These are phyloP conservation scores for Nicotiana knightiana DNA, from an alignment of 257 asterid species.

Conservation along the genomic window DNA sequence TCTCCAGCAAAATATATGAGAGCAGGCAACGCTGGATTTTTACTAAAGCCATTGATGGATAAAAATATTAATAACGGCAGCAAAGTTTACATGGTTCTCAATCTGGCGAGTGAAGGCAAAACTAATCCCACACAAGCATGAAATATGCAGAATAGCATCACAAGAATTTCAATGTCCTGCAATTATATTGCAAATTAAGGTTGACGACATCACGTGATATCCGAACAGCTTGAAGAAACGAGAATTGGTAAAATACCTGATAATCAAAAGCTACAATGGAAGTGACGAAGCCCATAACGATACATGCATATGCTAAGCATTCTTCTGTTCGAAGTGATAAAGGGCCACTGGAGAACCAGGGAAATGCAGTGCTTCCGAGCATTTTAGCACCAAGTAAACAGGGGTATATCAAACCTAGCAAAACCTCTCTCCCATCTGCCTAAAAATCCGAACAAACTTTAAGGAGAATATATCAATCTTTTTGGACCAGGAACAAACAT, in stretches of 20 bases:
- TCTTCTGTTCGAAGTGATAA: constrained; percentile 66
- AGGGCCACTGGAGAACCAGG: constrained; percentile 67
- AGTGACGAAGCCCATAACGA: constrained; percentile 56
- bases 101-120: constrained; percentile 86
- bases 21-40: not conserved
- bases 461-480: constrained; percentile 4
- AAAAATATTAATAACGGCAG: not conserved
- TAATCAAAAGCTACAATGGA: constrained; percentile 77
- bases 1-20: not conserved
- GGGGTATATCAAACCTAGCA: constrained; percentile 79
- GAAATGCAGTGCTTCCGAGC: constrained; percentile 87
- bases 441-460: constrained; percentile 28
- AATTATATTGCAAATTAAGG: constrained; percentile 15
- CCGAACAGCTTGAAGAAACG: not conserved
- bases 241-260: constrained; percentile 48
- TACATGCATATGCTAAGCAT: constrained; percentile 44
- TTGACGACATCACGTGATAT: not conserved
- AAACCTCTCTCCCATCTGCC: constrained; percentile 95
- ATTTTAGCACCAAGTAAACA: constrained; percentile 85
- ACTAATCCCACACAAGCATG: constrained; percentile 68
- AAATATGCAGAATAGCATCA: constrained; percentile 63
- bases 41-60: not conserved
- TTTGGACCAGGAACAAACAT: not conserved
- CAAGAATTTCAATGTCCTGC: constrained; percentile 80
- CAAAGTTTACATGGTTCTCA: constrained; percentile 71